A percentile compares a stretch with the other conserved stretches of the same genome.
Evolutionary conservation across 2,329 filamentous ascomycete genomes (phyloP).

Genomic region (Dactylonectria macrodidyma): DNA sequence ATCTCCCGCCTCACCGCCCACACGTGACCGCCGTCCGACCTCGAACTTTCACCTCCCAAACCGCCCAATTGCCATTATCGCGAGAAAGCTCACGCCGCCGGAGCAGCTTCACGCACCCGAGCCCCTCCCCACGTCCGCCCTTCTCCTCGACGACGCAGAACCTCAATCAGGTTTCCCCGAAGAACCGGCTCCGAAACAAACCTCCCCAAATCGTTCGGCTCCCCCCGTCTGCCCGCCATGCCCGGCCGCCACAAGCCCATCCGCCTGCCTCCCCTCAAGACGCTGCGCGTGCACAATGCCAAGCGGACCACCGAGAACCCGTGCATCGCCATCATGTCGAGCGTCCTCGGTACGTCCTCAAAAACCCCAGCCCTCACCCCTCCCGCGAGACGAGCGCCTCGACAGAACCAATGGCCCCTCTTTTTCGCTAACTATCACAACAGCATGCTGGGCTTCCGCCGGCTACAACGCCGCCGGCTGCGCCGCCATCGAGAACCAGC

Average conservation of each 20-base stretch:
- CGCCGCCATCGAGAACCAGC: constrained; percentile 70
- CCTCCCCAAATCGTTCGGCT: not conserved
- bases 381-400: not conserved
- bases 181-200: not conserved
- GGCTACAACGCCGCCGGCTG: constrained; percentile 77
- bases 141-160: not conserved
- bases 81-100: constrained; percentile 18
- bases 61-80: constrained; percentile 18
- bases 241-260: constrained; percentile 65
- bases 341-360: constrained; percentile 65
- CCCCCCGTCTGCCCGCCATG: constrained; percentile 53
- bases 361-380: not conserved
- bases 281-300: constrained; percentile 68
- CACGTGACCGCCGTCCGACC: constrained; percentile 41
- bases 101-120: not conserved
- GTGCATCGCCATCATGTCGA: constrained; percentile 70
- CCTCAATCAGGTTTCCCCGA: constrained; percentile 25
- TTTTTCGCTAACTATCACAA: not conserved
- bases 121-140: not conserved
- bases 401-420: too few relatives aligned
- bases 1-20: constrained; percentile 34
- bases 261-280: constrained; percentile 70
- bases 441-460: constrained; percentile 88
- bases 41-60: constrained; percentile 41
- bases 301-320: constrained; percentile 66